These are phyloP conservation scores for Lentinula raphanica DNA, from an alignment of 768 basidiomycete genomes.

Conservation along the genomic window DNA sequence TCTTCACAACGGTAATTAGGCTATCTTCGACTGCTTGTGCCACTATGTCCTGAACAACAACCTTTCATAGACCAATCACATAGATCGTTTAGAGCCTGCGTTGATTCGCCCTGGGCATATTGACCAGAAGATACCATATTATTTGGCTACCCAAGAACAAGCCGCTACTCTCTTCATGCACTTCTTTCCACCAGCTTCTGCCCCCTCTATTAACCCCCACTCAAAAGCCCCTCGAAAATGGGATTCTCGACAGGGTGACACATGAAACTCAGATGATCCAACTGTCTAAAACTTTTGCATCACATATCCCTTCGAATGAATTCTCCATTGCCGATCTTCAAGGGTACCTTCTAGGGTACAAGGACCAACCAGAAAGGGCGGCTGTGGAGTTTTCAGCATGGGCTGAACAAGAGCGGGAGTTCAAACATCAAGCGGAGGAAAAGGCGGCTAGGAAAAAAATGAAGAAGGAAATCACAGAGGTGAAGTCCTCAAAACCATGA, in stretches of 20 bases:
- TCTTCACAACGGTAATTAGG: constrained; percentile 54
- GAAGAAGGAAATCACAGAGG: constrained; percentile 11
- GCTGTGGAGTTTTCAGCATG: constrained; percentile 32
- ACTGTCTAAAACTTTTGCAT: constrained; percentile 33
- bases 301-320: constrained; percentile 36
- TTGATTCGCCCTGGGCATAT: constrained; percentile 54
- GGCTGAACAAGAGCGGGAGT: constrained; percentile 32
- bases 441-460: constrained; percentile 23
- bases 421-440: constrained; percentile 27
- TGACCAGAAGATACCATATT: constrained; percentile 49
- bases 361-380: constrained; percentile 33
- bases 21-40: neutral
- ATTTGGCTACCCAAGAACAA: constrained; percentile 41
- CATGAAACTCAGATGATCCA: neutral
- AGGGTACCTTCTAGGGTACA: constrained; percentile 47
- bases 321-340: constrained; percentile 61
- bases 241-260: neutral
- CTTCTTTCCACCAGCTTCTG: constrained; percentile 32
- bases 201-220: neutral
- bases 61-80: constrained; percentile 41
- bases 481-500: neutral
- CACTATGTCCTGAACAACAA: neutral
- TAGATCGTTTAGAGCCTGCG: constrained; percentile 52
- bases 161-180: constrained; percentile 42
- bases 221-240: too few relatives aligned